These are phyloP conservation scores for Petrea volubilis DNA, from an alignment of 257 asterid genomes.

Conservation along the genomic window DNA sequence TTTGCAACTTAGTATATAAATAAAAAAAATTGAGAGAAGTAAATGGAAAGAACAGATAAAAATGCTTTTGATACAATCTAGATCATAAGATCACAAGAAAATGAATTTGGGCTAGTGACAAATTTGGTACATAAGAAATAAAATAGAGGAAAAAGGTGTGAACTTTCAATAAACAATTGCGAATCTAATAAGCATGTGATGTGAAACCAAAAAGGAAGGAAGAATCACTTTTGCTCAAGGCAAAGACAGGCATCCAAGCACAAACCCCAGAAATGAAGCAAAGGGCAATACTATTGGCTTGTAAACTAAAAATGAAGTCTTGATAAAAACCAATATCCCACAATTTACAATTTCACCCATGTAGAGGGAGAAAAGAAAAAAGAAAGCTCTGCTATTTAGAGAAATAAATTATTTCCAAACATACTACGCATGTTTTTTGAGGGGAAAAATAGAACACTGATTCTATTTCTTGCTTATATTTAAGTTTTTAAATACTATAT, in stretches of 20 bases:
- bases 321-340: not conserved
- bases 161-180: not conserved
- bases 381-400: not conserved
- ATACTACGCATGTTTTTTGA: not conserved
- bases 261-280: conserved; percentile 22
- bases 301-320: not conserved
- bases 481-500: not conserved
- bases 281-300: not conserved
- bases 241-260: conserved; percentile 15
- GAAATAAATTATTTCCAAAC: not conserved
- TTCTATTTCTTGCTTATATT: conserved; percentile 5
- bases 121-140: not conserved
- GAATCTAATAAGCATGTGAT: conserved; percentile 8
- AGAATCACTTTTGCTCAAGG: conserved; percentile 16
- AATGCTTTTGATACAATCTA: not conserved
- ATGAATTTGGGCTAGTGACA: not conserved
- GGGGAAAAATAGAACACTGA: not conserved
- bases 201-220: conserved; percentile 12
- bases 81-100: not conserved
- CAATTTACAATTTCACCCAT: not conserved
- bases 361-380: not conserved
- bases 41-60: not conserved
- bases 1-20: not conserved
- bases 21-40: not conserved
- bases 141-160: not conserved